Evolutionary conservation across 2,329 filamentous ascomycete genomes (phyloP), one percentile per base, ranked within the genome.

Genomic region (Claviceps digitariae): DNA sequence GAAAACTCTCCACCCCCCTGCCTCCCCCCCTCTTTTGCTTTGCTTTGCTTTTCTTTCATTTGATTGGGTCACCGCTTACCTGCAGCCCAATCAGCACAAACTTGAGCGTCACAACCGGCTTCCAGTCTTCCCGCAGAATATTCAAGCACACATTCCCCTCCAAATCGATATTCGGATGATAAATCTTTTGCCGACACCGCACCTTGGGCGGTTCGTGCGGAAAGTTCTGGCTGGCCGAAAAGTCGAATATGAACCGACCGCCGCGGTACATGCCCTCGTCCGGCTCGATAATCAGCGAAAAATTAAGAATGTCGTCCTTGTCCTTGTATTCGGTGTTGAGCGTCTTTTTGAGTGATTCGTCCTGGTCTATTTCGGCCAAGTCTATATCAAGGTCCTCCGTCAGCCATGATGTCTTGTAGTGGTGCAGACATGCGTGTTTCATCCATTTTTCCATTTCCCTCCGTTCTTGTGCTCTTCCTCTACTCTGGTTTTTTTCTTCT

Each of bases 81-180:
- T 90, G 88, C 66, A 98, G 72, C 44, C 93, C 93, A 52, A 97
- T 90, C 60, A 98, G 93, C 43, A 97, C 90, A 17, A 93, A 90
- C 66, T 97, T 96, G 67, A 98, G 70, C 68, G 97, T 97, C 66
- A 98, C 73, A 46, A 98, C 93, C 0, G 93, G 93, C 76, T 97
- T 98, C 93, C 93, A 98, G 73, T 98, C 93, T 73, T 98, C 93
- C 57, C 93, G 78, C 64, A 98, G 71, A 63, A 98, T 98, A 69
- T 98, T 98, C 64, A 98, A 73, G 74, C 93, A 98, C 57, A 98
- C 90, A 67, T 98, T 98, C 61, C 93, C 93, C 67, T 97, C 89
- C 43, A 95, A 78, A 65, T 98, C 93, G 67, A 98, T 98, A 70
- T 98, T 98, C 6, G 93, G 93, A 68, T 98, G 93, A 73, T 98